A percentile compares a stretch with the other conserved stretches of the same genome.
Conservation (phyloP, 345 rosid genomes). For the Arabidopsis suecica region DNA sequence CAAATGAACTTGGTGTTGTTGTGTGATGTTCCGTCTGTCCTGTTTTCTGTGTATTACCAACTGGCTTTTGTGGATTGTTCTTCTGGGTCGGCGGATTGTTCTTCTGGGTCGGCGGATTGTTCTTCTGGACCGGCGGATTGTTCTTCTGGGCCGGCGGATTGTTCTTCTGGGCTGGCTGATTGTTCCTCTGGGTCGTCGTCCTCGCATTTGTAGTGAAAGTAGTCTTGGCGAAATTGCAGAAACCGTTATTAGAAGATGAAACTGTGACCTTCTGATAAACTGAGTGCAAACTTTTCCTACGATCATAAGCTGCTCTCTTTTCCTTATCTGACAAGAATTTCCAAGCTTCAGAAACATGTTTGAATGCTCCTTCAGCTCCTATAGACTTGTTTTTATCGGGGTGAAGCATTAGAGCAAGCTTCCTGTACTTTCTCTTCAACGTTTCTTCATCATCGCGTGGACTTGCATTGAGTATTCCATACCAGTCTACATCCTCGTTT, state of each 20-base stretch:
- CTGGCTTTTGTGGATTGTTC: conserved; percentile 43
- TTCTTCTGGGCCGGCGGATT: conserved; percentile 43
- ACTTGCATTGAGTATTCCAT: conserved; percentile 57
- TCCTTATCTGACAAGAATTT: conserved; percentile 72
- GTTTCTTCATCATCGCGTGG: conserved; percentile 62
- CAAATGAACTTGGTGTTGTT: conserved; percentile 29
- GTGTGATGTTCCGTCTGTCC: conserved; percentile 19
- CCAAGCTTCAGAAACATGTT: conserved; percentile 69
- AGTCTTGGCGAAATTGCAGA: conserved; percentile 50
- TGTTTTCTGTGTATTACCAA: conserved; percentile 6
- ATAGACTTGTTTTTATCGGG: conserved; percentile 71
- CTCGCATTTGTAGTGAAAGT: conserved; percentile 42
- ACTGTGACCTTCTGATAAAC: conserved; percentile 50
- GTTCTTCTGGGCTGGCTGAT: conserved; percentile 42
- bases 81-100: conserved; percentile 43
- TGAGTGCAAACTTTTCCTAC: conserved; percentile 48
- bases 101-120: conserved; percentile 37
- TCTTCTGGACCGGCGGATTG: conserved; percentile 43
- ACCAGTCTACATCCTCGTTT: conserved; percentile 61
- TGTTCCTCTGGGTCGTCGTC: conserved; percentile 43
- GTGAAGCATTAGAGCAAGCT: conserved; percentile 68
- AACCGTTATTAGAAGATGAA: conserved; percentile 52
- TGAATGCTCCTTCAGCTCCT: conserved; percentile 80
- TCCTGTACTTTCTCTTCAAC: conserved; percentile 64
- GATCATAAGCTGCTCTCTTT: conserved; percentile 63